Evolutionary conservation across 23 red algal species (phyloP), one percentile per base, ranked within the genome.

Genomic region (Porphyridium purpureum): DNA sequence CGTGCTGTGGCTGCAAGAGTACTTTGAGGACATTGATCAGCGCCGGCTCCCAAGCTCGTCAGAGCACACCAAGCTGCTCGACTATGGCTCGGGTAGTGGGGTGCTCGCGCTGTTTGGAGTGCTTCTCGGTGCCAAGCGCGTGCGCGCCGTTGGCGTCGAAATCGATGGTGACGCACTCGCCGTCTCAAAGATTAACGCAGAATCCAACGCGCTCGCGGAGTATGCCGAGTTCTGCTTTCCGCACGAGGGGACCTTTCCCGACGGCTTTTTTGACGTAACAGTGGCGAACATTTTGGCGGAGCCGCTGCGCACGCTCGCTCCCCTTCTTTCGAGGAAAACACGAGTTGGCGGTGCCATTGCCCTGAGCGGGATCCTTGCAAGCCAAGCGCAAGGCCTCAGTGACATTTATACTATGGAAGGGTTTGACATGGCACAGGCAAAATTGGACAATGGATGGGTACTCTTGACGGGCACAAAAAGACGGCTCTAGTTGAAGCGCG

Each of bases 41-140:
- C n/a, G n/a, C n/a, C n/a, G n/a, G n/a, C n/a, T n/a, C n/a, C n/a
- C n/a, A n/a, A n/a, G n/a, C n/a, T n/a, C n/a, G n/a, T n/a, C n/a
- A n/a, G n/a, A n/a, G n/a, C n/a, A n/a, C n/a, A n/a, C n/a, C n/a
- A 38, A 47, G 9, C 11, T 98, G 26, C 54, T 98, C 25, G 90
- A 98, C 55, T 98, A 67, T 66, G 90, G 90, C 11, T 78, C 69
- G 14, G 90, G 90, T 4, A 74, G 64, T 48, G 90, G 90, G 1
- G 56, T 98, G 9, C 70, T 98, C 26, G 61, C 60, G 21, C 68
- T 93, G 34, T 57, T 54, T 21, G 58, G 74, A 1, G 64, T 38
- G 26, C 6, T 54, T 36, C 36, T 69, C 7, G 38, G 20, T 0
- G 46, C 41, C 21, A 36, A 11, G 8, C 4, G 8, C 9, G 28